phyloP scores from a whole-genome alignment of 1,284 basidiomycete genomes.

The Rhizoctonia solani region DNA sequence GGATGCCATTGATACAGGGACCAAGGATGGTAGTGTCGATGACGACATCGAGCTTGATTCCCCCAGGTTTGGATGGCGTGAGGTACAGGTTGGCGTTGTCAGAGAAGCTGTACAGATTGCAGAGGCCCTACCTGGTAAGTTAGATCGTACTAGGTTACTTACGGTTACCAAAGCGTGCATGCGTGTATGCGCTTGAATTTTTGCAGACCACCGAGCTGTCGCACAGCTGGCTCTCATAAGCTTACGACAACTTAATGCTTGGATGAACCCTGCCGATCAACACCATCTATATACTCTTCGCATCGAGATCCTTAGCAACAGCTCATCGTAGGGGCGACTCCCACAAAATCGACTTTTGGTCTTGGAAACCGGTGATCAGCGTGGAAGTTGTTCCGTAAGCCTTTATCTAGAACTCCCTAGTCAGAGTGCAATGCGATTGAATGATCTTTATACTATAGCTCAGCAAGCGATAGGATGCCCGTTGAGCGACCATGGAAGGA shows the following conservation, averaged over 20 bases:
- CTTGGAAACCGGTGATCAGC: constrained; percentile 74
- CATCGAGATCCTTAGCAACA: constrained; percentile 67
- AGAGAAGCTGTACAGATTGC: constrained; percentile 89
- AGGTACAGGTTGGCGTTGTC: constrained; percentile 87
- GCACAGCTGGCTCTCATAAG: constrained; percentile 79
- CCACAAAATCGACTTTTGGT: constrained; percentile 78
- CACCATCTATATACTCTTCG: constrained; percentile 73
- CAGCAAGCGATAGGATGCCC: constrained; percentile 68
- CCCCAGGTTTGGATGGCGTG: constrained; percentile 82
- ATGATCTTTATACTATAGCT: neutral
- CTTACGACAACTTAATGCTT: constrained; percentile 66
- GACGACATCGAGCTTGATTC: constrained; percentile 40
- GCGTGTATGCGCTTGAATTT: constrained; percentile 40
- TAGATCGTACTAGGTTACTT: constrained; percentile 12
- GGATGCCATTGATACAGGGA: constrained; percentile 40
- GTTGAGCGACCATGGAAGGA: constrained; percentile 60
- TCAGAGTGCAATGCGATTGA: neutral
- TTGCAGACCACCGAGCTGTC: constrained; percentile 71
- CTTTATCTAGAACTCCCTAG: neutral
- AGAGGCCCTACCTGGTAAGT: constrained; percentile 85
- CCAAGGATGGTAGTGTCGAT: constrained; percentile 36
- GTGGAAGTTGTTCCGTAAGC: constrained; percentile 77
- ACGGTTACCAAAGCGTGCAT: constrained; percentile 12
- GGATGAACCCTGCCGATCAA: constrained; percentile 74
- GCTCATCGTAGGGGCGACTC: constrained; percentile 76